phyloP scores from a whole-genome alignment of 768 basidiomycete genomes.

The Pilatotrama ljubarskyi region DNA sequence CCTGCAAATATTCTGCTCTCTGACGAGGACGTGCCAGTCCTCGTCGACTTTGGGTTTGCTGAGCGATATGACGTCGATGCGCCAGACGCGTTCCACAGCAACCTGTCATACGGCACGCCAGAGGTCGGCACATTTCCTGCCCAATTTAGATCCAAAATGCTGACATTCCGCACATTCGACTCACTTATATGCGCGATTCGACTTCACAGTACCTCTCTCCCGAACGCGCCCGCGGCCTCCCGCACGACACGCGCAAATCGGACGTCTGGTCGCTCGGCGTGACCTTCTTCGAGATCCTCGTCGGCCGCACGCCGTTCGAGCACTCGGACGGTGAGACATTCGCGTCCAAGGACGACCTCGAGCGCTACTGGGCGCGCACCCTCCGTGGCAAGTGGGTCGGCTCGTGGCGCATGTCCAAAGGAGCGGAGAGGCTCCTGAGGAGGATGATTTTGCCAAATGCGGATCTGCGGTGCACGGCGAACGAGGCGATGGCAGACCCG shows the following conservation, averaged over 20 bases:
- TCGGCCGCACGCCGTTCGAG: conserved; percentile 92
- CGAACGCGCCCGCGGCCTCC: conserved; percentile 82
- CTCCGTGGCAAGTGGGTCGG: conserved; percentile 88
- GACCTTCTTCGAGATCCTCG: conserved; percentile 92
- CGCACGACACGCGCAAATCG: conserved; percentile 92
- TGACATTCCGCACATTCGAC: conserved; percentile 12
- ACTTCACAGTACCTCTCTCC: conserved; percentile 87
- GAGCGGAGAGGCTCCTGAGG: conserved; percentile 66
- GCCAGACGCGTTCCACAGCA: conserved; percentile 73
- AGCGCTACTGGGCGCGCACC: conserved; percentile 86
- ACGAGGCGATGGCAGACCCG: conserved; percentile 60
- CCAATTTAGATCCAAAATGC: neutral
- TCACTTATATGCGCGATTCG: neutral
- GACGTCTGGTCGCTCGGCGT: conserved; percentile 86
- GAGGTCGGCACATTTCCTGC: conserved; percentile 50
- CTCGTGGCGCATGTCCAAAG: conserved; percentile 65
- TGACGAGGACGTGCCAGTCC: conserved; percentile 72
- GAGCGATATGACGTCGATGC: conserved; percentile 74
- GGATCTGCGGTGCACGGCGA: conserved; percentile 73
- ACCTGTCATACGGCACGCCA: conserved; percentile 87
- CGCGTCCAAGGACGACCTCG: conserved; percentile 74
- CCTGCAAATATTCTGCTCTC: conserved; percentile 94
- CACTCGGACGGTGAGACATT: conserved; percentile 78
- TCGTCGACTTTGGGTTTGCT: conserved; percentile 97
- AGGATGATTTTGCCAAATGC: conserved; percentile 82